Evolutionary conservation across 768 basidiomycete species (phyloP).

Genomic region (Kockovaella imperatae): DNA sequence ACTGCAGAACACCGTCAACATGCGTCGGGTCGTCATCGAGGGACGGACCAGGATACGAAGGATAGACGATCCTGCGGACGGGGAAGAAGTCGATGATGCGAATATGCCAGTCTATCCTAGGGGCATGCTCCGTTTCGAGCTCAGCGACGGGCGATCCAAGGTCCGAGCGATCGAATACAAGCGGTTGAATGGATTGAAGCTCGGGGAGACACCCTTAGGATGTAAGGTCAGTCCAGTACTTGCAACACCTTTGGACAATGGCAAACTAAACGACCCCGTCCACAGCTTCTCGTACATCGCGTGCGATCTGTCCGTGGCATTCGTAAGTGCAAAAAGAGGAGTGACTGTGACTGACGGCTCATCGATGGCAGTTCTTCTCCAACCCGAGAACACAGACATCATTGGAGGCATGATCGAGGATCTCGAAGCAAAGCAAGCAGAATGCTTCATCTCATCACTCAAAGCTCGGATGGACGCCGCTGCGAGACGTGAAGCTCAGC

Average conservation of each 20-base stretch:
- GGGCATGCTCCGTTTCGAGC: constrained; percentile 64
- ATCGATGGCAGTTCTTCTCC: constrained; percentile 54
- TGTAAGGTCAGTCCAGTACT: constrained; percentile 58
- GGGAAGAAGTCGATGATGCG: constrained; percentile 58
- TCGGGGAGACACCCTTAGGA: constrained; percentile 72
- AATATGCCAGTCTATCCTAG: constrained; percentile 75
- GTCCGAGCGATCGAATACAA: constrained; percentile 74
- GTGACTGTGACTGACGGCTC: neutral
- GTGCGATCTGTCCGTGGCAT: constrained; percentile 62
- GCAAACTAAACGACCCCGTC: neutral
- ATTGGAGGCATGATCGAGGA: constrained; percentile 55
- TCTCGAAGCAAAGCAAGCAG: constrained; percentile 54
- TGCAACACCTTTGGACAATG: neutral
- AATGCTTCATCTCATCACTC: constrained; percentile 61
- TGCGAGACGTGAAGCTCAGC: too few relatives aligned
- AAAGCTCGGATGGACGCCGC: constrained; percentile 6
- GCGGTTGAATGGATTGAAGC: constrained; percentile 55
- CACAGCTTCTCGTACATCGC: constrained; percentile 62
- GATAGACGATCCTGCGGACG: constrained; percentile 33
- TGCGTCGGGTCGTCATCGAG: constrained; percentile 51
- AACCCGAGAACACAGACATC: constrained; percentile 55
- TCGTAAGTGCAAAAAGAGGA: constrained; percentile 7
- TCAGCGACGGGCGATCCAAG: constrained; percentile 67
- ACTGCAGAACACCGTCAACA: constrained; percentile 59
- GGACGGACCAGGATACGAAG: constrained; percentile 35